Evolutionary conservation across 176 grass and related monocot species (phyloP).

Genomic region (Oryza nivara): DNA sequence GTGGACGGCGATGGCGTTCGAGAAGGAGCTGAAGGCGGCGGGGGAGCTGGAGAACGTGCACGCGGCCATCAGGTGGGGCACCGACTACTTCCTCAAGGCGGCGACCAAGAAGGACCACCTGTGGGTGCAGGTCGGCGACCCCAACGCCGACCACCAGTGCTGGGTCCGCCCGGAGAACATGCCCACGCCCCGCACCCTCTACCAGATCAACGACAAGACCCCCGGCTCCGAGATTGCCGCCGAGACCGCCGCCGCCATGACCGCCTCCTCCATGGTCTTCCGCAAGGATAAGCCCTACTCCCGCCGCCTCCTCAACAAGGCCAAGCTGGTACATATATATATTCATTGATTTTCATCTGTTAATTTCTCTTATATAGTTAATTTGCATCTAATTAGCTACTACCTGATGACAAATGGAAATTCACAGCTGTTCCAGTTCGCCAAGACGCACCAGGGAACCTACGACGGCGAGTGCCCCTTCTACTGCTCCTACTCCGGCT

Average conservation of each 20-base stretch:
- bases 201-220: conserved; percentile 67
- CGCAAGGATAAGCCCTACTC: conserved; percentile 61
- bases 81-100: conserved; percentile 86
- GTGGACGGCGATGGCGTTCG: conserved; percentile 74
- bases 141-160: conserved; percentile 77
- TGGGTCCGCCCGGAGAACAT: conserved; percentile 97
- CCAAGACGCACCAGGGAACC: conserved; percentile 66
- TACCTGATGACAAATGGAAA: not conserved
- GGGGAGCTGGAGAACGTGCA: conserved; percentile 69
- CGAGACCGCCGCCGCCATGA: conserved; percentile 87
- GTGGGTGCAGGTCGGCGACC: conserved; percentile 98
- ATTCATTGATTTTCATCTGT: too few relatives aligned
- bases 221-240: conserved; percentile 93
- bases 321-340: conserved; percentile 59
- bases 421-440: conserved; percentile 69
- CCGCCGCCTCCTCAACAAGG: conserved; percentile 82
- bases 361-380: too few relatives aligned
- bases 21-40: conserved; percentile 55
- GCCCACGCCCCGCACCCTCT: conserved; percentile 76
- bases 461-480: conserved; percentile 99
- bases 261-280: conserved; percentile 78
- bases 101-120: conserved; percentile 67
- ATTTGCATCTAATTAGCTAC: too few relatives aligned
- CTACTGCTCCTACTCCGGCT: conserved; percentile 98
- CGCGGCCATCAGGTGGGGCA: conserved; percentile 80